Percentiles rank a stretch among this genome's conserved stretches.
Conservation (phyloP, 2,329 filamentous ascomycete genomes). For the Stromatinia cepivora region DNA sequence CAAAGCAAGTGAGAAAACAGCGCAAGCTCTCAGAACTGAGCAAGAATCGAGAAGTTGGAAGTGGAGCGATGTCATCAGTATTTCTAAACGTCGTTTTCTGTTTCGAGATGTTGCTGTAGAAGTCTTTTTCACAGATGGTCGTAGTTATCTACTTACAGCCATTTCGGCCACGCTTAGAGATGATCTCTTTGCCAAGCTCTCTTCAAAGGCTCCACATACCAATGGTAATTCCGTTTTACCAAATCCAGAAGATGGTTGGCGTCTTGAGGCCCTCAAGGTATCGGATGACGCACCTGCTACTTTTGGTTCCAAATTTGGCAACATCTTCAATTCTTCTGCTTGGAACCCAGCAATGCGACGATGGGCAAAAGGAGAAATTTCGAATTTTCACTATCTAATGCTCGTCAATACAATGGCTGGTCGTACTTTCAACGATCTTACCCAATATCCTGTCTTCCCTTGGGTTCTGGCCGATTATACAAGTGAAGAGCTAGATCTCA, state of each 20-base stretch:
- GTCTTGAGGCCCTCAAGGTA: constrained; percentile 78
- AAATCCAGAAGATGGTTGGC: constrained; percentile 86
- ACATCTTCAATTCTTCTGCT: constrained; percentile 80
- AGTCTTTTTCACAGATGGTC: constrained; percentile 93
- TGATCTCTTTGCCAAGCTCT: constrained; percentile 75
- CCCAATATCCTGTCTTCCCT: constrained; percentile 96
- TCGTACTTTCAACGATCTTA: constrained; percentile 94
- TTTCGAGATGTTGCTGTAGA: constrained; percentile 97
- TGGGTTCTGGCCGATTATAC: constrained; percentile 97
- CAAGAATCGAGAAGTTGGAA: constrained; percentile 89
- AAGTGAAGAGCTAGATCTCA: constrained; percentile 86
- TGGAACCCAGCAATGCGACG: constrained; percentile 82
- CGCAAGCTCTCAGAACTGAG: constrained; percentile 57
- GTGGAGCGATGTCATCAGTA: constrained; percentile 91
- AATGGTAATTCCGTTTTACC: constrained; percentile 66
- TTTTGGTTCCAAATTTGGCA: constrained; percentile 86
- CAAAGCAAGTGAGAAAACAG: constrained; percentile 55
- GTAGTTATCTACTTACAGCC: constrained; percentile 89
- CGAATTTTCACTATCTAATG: constrained; percentile 99
- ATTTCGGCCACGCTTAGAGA: constrained; percentile 74
- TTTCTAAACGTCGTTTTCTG: constrained; percentile 92
- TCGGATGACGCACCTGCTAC: constrained; percentile 59
- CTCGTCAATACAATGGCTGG: constrained; percentile 97
- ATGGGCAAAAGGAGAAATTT: constrained; percentile 93
- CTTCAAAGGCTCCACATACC: constrained; percentile 77